Evolutionary conservation across 305 asterid species (phyloP), one percentile per base, ranked within the genome.

Genomic region (Fraxinus sp.): DNA sequence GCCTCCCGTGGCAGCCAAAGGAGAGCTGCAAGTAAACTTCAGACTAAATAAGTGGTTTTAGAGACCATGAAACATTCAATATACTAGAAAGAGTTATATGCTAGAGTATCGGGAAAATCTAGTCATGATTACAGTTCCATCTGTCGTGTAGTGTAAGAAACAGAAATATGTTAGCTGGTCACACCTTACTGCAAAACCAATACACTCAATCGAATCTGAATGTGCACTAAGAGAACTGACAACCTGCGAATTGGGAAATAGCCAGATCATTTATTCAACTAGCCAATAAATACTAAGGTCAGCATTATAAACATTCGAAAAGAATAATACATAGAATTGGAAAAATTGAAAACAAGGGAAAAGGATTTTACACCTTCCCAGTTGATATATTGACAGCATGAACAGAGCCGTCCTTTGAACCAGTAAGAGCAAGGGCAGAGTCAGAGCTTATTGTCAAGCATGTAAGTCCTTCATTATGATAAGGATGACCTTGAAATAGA

Each of bases 1-100:
- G 88, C 97, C 89, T 74, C 97, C 99, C 4, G 98, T 94, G 83
- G 98, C 98, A 68, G 89, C 98, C 87, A 93, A 87, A 26, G 92
- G 91, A 75, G 92, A 85, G 86, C 99, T 95, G 88, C 84, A 79
- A 83, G 55, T 2, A 78, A 30, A 86, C 71, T 72, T 84, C 64
- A 74, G 75, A 70, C 28, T 46, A 87, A 73, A 7, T 71, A 78
- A 24, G 24, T 24, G 62, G 33, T 20, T 59, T 86, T 78, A 59
- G 66, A 64, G 74, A 76, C 80, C 83, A 82, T 49, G 72, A 70
- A 59, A 82, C 75, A 32, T 73, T 66, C 35, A 79, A 32, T 39
- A 62, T 37, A 20, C 52, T 55, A n/a, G 35, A 76, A 64, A 11
- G 35, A 78, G 13, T 8, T 22, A 79, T 3, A 26, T 33, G 59